phyloP scores from a whole-genome alignment of 257 asterid genomes.

The Solanum bulbocastanum region DNA sequence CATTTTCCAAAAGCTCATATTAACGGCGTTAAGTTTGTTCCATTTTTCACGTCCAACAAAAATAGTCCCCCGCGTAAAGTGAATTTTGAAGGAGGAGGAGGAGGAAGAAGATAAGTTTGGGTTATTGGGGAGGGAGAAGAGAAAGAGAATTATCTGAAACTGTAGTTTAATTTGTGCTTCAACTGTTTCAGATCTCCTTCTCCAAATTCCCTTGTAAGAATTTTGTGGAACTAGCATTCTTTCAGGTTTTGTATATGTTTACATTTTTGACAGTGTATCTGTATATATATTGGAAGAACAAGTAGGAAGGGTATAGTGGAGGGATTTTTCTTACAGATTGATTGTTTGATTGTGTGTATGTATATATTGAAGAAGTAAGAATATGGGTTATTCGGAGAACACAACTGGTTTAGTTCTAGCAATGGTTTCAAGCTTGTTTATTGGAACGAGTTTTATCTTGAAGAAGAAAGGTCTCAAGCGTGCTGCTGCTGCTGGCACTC shows the following conservation, averaged over 20 bases:
- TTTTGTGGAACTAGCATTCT: background rate
- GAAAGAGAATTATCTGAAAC: background rate
- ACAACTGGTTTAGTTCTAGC: constrained; percentile 70
- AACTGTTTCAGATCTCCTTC: background rate
- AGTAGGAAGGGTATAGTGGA: background rate
- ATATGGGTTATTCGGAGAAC: constrained; percentile 60
- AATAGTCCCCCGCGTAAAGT: background rate
- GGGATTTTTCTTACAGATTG: background rate
- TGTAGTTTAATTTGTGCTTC: background rate
- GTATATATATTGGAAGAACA: background rate
- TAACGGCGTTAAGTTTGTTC: background rate
- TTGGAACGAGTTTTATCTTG: constrained; percentile 78
- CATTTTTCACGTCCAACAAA: background rate
- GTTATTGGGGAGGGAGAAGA: background rate
- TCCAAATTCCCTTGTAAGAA: background rate
- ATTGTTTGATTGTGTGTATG: background rate
- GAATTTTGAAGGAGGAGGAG: background rate
- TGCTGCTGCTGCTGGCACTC: constrained; percentile 73
- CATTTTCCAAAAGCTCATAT: background rate
- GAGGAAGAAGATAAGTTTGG: background rate
- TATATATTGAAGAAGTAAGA: background rate
- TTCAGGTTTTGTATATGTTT: background rate
- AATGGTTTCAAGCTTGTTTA: constrained; percentile 77
- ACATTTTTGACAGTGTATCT: background rate
- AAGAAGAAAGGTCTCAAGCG: constrained; percentile 91